Conservation (phyloP, 345 rosid genomes). For the Chamaenerion angustifolium region DNA sequence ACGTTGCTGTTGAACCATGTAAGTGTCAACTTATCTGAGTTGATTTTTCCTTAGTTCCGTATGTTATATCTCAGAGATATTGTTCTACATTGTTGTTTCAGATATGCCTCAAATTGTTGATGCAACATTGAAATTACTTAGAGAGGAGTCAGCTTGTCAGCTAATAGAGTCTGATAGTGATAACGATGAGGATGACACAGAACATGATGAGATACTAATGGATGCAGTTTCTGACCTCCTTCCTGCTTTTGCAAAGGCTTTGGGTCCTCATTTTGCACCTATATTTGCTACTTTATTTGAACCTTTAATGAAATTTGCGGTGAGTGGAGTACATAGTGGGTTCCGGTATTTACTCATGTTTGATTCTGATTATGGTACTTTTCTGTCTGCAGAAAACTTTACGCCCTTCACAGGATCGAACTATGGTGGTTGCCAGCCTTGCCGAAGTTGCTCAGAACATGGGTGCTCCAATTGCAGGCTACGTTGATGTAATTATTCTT, state of each 20-base stretch:
- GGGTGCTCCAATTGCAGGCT: slow-evolving; percentile 87
- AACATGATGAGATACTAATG: slow-evolving; percentile 94
- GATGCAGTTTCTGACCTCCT: slow-evolving; percentile 97
- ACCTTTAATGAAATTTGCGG: slow-evolving; percentile 91
- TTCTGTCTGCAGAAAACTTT: background rate
- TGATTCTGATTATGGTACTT: too few species aligned
- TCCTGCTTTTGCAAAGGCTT: slow-evolving; percentile 92
- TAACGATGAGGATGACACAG: slow-evolving; percentile 57
- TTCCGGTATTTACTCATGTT: background rate
- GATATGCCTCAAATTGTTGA: slow-evolving; percentile 74
- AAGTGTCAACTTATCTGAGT: slow-evolving; percentile 19
- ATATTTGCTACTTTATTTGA: slow-evolving; percentile 75
- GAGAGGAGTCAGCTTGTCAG: slow-evolving; percentile 88
- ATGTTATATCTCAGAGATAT: background rate
- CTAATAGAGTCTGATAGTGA: slow-evolving; percentile 65
- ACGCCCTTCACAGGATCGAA: too few species aligned
- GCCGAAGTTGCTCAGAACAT: slow-evolving; percentile 17
- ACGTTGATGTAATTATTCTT: slow-evolving; percentile 58
- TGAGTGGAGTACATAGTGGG: slow-evolving; percentile 21
- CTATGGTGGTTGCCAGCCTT: too few species aligned
- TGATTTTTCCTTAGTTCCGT: background rate
- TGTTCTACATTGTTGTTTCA: slow-evolving; percentile 17
- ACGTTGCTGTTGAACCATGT: slow-evolving; percentile 69
- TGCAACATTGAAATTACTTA: slow-evolving; percentile 57
- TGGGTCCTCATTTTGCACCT: slow-evolving; percentile 90